Evolutionary conservation across 2,329 filamentous ascomycete species (phyloP).

Genomic region (Verticillium klebahnii): DNA sequence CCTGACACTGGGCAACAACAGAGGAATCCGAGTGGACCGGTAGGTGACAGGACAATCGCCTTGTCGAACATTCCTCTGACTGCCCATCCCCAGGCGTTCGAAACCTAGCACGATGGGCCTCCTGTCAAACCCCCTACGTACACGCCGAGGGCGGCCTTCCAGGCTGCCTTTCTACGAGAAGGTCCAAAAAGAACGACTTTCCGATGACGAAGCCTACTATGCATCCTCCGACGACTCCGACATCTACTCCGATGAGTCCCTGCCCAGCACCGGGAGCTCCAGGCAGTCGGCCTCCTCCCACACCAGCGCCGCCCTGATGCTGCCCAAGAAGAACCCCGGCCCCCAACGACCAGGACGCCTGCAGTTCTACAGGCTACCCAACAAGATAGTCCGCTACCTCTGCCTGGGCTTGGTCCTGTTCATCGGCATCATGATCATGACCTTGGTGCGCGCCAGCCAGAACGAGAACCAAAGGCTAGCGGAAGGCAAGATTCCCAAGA

Average conservation of each 20-base stretch:
- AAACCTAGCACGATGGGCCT: constrained; percentile 39
- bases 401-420: constrained; percentile 65
- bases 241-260: constrained; percentile 33
- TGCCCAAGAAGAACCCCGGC: constrained; percentile 31
- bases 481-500: constrained; percentile 52
- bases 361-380: constrained; percentile 59
- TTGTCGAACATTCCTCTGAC: neutral
- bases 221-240: constrained; percentile 41
- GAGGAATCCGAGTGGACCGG: neutral
- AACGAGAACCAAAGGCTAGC: constrained; percentile 60
- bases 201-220: constrained; percentile 43
- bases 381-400: constrained; percentile 72
- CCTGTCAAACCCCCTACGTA: constrained; percentile 41
- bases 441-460: constrained; percentile 69
- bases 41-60: neutral
- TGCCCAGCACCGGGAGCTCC: constrained; percentile 48
- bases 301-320: constrained; percentile 38
- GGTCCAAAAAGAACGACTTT: constrained; percentile 44
- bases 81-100: neutral
- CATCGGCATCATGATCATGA: constrained; percentile 72
- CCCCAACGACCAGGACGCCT: constrained; percentile 26
- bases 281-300: constrained; percentile 44
- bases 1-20: neutral
- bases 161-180: constrained; percentile 49
- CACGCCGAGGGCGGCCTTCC: constrained; percentile 35